Evolutionary conservation across 129 eudicot genomes (phyloP).

Genomic region (Flaveria sonorensis): DNA sequence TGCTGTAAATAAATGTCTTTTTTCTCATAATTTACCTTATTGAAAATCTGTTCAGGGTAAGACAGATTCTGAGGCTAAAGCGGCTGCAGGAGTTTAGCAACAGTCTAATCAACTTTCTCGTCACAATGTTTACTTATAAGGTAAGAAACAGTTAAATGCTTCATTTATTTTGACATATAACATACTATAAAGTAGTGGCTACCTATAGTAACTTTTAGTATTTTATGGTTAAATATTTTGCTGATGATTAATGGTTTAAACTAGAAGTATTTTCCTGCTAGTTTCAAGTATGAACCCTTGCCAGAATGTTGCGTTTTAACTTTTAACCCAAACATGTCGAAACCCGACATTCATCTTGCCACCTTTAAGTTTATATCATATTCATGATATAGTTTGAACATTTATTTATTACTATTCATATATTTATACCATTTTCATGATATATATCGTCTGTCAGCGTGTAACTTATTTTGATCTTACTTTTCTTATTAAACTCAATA

Average conservation of each 20-base stretch:
- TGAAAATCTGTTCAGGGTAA: constrained; percentile 58
- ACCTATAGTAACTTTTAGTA: not conserved
- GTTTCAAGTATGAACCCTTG: no score
- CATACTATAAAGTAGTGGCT: not conserved
- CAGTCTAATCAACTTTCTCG: constrained; percentile 10
- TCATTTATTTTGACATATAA: not conserved
- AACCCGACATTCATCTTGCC: no score
- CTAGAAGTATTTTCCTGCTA: no score
- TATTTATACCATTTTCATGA: not conserved
- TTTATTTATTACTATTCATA: not conserved
- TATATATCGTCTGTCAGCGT: not conserved
- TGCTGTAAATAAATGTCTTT: not conserved
- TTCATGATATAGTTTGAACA: not conserved
- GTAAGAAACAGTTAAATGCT: constrained; percentile 28
- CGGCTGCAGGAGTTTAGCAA: constrained; percentile 75
- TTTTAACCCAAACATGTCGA: no score
- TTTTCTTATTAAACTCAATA: not conserved
- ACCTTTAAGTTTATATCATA: no score
- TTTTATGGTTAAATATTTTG: not conserved
- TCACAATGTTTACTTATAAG: constrained; percentile 29
- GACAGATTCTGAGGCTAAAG: constrained; percentile 62
- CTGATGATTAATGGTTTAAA: no score
- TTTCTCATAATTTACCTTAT: constrained; percentile 8
- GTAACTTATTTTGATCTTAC: not conserved
- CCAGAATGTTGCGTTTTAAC: no score